Base-by-base conservation (phyloP, 148 eudicot genomes). In the Dysphania ambrosioides region DNA sequence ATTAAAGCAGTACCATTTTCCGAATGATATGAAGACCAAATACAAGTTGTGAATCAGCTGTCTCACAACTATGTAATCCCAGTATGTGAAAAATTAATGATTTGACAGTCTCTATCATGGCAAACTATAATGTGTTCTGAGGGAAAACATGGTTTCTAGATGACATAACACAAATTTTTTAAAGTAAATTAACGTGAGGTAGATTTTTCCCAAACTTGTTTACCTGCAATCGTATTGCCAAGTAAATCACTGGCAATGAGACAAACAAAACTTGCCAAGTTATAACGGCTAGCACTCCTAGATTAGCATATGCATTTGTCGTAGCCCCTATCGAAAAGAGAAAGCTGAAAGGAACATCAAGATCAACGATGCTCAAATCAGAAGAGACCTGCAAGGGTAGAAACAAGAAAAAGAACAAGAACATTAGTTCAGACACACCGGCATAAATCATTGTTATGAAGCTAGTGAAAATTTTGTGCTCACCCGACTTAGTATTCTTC, bases 251-350 rank as follows among this genome's bases (percentile, higher is more conserved):
- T 9, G 98, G 97, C 76, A 94, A 55, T 38, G 93, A 82, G 81
- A 90, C 85, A 72, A 95, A 88, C 79, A 95, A 82, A 74, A 95
- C 93, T 85, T 86, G 96, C 98, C 98, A 95, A 64, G 97, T 90
- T 57, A 92, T 84, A 70, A 84, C 87, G 44, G 87, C 89, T 71
- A 95, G 58, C 44, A 95, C 97, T 42, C 79, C 84, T 44, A 90
- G 88, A 79, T 85, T 95, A 57, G 88, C 34, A 68, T 76, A 87
- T 36, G 87, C 78, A 78, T 83, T 89, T 23, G 73, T 72, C 41
- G 97, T 86, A 42, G 96, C 78, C 72, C 84, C 98, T 59, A 83
- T 79, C 6, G 92, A 75, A 78, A 84, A 79, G 59, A 87, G 71
- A 51, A 95, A 68, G 82, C 85, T 77, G 77, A 91, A 94, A 23